phyloP scores from a whole-genome alignment of 2,329 filamentous ascomycete genomes.

The Penicillium sp. region DNA sequence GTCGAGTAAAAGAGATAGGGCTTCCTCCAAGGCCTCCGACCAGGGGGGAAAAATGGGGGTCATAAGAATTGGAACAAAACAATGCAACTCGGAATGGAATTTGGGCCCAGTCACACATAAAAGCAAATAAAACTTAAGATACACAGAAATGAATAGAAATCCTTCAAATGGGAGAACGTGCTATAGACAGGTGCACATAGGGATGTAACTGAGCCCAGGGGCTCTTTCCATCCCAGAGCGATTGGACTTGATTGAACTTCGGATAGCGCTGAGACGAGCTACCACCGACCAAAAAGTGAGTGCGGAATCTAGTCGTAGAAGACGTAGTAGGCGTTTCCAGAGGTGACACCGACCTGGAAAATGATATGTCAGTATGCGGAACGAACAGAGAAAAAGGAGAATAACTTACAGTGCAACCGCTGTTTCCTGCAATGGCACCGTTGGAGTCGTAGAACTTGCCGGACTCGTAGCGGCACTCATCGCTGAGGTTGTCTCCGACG shows the following conservation, averaged over 20 bases:
- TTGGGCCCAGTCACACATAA: conserved; percentile 28
- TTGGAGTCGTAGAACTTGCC: conserved; percentile 61
- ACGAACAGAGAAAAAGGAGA: not conserved
- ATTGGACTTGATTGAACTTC: conserved; percentile 6
- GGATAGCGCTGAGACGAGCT: conserved; percentile 14
- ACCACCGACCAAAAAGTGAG: conserved; percentile 1
- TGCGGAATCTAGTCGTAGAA: conserved; percentile 33
- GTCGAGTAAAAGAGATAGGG: conserved; percentile 8
- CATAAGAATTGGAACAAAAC: conserved; percentile 14
- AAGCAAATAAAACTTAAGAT: conserved; percentile 36
- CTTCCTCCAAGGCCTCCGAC: conserved; percentile 8
- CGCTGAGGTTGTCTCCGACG: conserved; percentile 61
- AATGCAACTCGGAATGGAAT: conserved; percentile 30
- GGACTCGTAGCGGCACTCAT: conserved; percentile 65
- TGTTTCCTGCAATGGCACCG: conserved; percentile 47
- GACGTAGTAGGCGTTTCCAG: conserved; percentile 53
- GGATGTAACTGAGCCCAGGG: conserved; percentile 11
- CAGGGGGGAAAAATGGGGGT: conserved; percentile 4
- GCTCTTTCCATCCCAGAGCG: conserved; percentile 2
- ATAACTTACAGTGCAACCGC: conserved; percentile 77
- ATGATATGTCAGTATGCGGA: conserved; percentile 3
- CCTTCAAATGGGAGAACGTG: conserved; percentile 32
- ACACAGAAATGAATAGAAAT: conserved; percentile 36
- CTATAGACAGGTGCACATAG: conserved; percentile 27
- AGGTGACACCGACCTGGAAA: conserved; percentile 50